phyloP scores from a whole-genome alignment of 441 rosid species.

The Daphne laureola region DNA sequence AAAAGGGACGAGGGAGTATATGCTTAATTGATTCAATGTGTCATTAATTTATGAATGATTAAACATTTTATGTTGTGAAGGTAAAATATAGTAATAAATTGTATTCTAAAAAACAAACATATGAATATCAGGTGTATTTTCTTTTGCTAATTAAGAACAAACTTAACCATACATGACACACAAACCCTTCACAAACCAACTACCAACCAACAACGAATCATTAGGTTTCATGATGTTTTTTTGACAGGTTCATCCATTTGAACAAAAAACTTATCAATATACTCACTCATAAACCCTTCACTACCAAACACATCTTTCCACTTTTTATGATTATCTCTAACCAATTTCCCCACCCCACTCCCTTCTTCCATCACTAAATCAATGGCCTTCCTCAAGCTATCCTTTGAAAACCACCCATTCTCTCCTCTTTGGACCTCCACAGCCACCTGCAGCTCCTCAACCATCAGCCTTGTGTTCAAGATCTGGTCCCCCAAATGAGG shows the following conservation, averaged over 20 bases:
- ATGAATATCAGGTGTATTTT: no score
- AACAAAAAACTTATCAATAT: slow-evolving; percentile 31
- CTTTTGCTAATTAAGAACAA: no score
- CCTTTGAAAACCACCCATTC: slow-evolving; percentile 45
- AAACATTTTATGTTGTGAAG: no score
- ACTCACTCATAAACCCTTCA: slow-evolving; percentile 25
- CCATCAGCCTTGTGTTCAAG: slow-evolving; percentile 45
- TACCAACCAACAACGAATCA: no score
- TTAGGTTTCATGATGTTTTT: neutral
- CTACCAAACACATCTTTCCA: slow-evolving; percentile 25
- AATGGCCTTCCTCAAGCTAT: slow-evolving; percentile 32
- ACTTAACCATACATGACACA: no score
- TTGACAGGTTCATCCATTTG: slow-evolving; percentile 21
- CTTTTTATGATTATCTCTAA: slow-evolving; percentile 34
- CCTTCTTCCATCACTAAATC: slow-evolving; percentile 37
- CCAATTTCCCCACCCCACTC: slow-evolving; percentile 24
- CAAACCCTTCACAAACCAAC: no score
- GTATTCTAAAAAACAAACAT: no score
- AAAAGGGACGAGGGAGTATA: no score
- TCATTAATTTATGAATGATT: no score
- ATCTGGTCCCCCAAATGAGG: slow-evolving; percentile 63
- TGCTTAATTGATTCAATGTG: no score
- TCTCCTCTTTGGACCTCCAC: slow-evolving; percentile 48
- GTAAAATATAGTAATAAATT: no score
- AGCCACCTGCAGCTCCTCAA: slow-evolving; percentile 40